Evolutionary conservation across 495 filamentous ascomycete genomes (phyloP).

Genomic region (Neurospora tetraspora): DNA sequence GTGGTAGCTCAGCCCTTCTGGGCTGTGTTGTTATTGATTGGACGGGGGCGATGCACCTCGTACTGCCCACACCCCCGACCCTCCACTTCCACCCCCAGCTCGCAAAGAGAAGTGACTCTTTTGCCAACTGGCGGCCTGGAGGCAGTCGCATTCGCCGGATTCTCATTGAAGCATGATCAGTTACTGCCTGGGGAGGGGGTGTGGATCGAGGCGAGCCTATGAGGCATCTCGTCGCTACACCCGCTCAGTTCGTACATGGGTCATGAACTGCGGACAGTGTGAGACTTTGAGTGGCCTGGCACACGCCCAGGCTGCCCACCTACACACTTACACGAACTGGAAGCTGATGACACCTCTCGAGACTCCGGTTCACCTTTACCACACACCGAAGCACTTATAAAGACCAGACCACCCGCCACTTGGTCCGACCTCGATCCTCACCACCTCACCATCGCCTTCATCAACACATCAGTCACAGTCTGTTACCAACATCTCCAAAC

Average conservation of each 20-base stretch:
- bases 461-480: background rate
- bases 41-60: background rate
- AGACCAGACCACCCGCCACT: background rate
- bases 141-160: background rate
- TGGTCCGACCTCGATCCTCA: background rate
- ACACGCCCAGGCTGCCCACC: background rate
- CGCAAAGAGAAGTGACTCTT: background rate
- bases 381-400: background rate
- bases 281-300: background rate
- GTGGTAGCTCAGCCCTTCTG: constrained; percentile 11
- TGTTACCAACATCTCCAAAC: background rate
- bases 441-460: constrained; percentile 1
- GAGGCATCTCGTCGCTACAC: background rate
- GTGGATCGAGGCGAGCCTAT: background rate
- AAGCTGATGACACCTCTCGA: background rate
- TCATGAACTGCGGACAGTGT: background rate
- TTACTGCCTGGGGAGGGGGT: background rate
- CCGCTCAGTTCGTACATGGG: background rate
- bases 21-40: background rate
- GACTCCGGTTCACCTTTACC: background rate
- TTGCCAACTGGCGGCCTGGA: background rate
- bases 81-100: background rate
- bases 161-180: background rate
- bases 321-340: background rate
- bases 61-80: background rate